Evolutionary conservation across 768 basidiomycete genomes (phyloP).

Genomic region (Hygrocybe coccinea): DNA sequence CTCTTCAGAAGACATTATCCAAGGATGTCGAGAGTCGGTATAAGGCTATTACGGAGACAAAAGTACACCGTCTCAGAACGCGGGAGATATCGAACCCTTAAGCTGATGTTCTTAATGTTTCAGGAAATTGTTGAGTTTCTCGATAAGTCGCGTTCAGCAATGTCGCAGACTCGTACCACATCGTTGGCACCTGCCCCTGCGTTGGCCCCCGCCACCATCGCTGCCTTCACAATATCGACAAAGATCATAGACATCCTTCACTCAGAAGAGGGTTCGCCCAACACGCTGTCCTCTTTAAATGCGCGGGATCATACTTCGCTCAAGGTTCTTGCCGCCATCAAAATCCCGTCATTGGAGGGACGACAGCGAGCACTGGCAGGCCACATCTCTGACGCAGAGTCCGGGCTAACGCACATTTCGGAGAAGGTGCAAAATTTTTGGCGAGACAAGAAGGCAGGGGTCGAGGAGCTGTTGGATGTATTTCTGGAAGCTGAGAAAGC

Average conservation of each 20-base stretch:
- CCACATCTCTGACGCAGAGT: constrained; percentile 50
- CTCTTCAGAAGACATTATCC: constrained; percentile 65
- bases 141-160: constrained; percentile 71
- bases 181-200: constrained; percentile 70
- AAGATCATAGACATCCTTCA: constrained; percentile 59
- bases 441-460: constrained; percentile 47
- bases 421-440: constrained; percentile 62
- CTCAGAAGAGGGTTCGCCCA: constrained; percentile 57
- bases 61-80: constrained; percentile 37
- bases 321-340: constrained; percentile 38
- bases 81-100: not conserved
- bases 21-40: constrained; percentile 72
- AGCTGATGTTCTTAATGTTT: constrained; percentile 7
- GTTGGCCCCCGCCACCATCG: constrained; percentile 76
- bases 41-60: constrained; percentile 71
- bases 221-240: constrained; percentile 50
- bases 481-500: constrained; percentile 42
- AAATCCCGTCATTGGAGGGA: constrained; percentile 40
- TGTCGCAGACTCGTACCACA: constrained; percentile 64
- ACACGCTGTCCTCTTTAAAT: constrained; percentile 52
- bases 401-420: constrained; percentile 46
- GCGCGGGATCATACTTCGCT: constrained; percentile 56
- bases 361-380: constrained; percentile 46
- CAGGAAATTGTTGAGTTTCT: constrained; percentile 76
- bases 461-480: constrained; percentile 42